These are phyloP conservation scores for Quercus phellos DNA, from an alignment of 331 rosid genomes.

Conservation along the genomic window DNA sequence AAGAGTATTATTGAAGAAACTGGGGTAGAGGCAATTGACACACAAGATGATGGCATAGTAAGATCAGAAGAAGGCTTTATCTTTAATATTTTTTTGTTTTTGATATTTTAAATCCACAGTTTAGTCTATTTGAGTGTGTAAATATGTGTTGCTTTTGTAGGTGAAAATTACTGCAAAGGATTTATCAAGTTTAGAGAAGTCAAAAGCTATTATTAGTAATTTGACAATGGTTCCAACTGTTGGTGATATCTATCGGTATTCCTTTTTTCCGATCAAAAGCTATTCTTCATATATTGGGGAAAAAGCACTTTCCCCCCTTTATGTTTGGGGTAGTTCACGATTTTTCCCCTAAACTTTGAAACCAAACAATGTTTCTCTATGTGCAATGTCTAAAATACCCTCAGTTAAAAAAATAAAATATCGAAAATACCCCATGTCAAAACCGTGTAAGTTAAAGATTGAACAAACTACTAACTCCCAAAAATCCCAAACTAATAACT, in stretches of 20 bases:
- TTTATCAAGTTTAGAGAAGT: slow-evolving; percentile 71
- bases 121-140: background rate
- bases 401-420: no score
- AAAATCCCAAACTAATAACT: no score
- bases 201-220: slow-evolving; percentile 70
- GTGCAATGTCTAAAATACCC: no score
- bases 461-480: no score
- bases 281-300: no score
- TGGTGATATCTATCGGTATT: slow-evolving; percentile 89
- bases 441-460: no score
- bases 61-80: slow-evolving; percentile 28
- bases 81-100: background rate
- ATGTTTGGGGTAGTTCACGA: no score
- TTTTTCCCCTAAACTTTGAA: no score
- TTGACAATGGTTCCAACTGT: slow-evolving; percentile 85
- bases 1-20: slow-evolving; percentile 90
- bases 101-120: slow-evolving; percentile 2
- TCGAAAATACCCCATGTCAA: no score
- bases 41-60: slow-evolving; percentile 83
- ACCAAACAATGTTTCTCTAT: no score
- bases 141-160: slow-evolving; percentile 43
- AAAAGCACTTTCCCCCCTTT: no score
- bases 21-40: slow-evolving; percentile 84
- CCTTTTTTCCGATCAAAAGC: background rate
- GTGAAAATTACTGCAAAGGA: slow-evolving; percentile 86